Evolutionary conservation across 2,329 filamentous ascomycete species (phyloP), one percentile per base, ranked within the genome.

Genomic region (Verticillium tricorpus): DNA sequence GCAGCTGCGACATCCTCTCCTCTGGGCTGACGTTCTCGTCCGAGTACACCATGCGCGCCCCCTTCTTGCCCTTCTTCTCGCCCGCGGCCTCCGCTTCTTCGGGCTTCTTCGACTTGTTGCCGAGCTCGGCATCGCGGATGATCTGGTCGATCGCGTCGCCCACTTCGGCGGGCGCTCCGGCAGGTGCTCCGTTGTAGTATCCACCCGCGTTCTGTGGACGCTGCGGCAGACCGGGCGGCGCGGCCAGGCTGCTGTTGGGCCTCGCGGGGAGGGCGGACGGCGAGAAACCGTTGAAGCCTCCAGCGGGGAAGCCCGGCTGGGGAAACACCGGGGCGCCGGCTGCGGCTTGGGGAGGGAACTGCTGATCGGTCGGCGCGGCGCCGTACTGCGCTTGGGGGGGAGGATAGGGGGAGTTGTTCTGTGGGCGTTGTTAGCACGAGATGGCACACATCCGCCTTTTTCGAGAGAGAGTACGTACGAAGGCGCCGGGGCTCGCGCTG

Each of bases 11-110:
- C 91, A 96, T 93, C 77, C 89, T 92, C 82, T 97, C 93, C 78
- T 97, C 93, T 1, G 92, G 91, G 70, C 91, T 95, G 70, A 88
- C 79, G 62, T 90, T 88, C 59, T 89, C 87, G 72, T 96, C 91
- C 65, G 88, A 88, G 78, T 95, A 97, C 34, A 96, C 82, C 84
- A 97, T 88, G 73, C 85, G 84, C 61, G 81, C 80, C 71, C 87
- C 89, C 72, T 87, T 85, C 82, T 89, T 89, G 19, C 76, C 76
- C 70, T 86, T 86, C 78, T 88, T 90, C 73, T 90, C 88, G 1
- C 73, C 73, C 4, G 76, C 72, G 60, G 79, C 80, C 22, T 75
- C 72, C 3, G 75, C 73, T 50, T 76, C 71, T 8, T 74, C 70
- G 17, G 72, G 69, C 61, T 80, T 78, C 71, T 73, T 78, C 55